Conservation (phyloP, 345 rosid species). For the Noccaea caerulescens region DNA sequence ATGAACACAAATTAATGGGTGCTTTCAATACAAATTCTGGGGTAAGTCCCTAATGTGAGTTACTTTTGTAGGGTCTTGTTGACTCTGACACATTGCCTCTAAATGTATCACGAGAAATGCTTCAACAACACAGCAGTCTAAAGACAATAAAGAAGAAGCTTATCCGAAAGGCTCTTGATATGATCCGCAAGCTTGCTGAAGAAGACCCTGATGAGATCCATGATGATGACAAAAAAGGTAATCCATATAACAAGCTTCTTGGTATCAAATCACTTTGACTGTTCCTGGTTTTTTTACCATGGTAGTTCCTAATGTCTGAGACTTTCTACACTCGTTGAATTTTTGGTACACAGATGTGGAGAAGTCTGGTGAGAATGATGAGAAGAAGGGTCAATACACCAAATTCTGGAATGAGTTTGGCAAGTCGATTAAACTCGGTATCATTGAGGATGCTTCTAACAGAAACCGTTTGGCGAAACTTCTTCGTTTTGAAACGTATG, state of each 20-base stretch:
- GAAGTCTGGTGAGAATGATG: constrained; percentile 61
- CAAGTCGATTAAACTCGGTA: constrained; percentile 93
- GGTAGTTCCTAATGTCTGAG: neutral
- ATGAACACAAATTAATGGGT: neutral
- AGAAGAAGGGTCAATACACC: constrained; percentile 88
- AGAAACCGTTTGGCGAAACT: constrained; percentile 94
- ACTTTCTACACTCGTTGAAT: neutral
- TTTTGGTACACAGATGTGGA: constrained; percentile 57
- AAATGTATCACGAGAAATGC: constrained; percentile 98
- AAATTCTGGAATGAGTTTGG: constrained; percentile 99
- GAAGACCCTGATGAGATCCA: constrained; percentile 87
- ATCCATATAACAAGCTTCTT: constrained; percentile 18
- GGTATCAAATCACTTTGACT: neutral
- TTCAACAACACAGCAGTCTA: constrained; percentile 92
- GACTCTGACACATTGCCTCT: constrained; percentile 95
- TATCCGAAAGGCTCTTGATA: constrained; percentile 93
- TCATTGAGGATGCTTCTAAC: constrained; percentile 93
- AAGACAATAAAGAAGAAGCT: constrained; percentile 98
- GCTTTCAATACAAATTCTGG: neutral
- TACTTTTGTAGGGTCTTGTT: constrained; percentile 84
- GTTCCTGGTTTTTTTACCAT: neutral
- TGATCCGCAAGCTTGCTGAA: constrained; percentile 86
- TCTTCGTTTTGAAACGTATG: constrained; percentile 88
- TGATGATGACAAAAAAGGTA: constrained; percentile 84
- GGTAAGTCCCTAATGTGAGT: constrained; percentile 18